Evolutionary conservation across 495 filamentous ascomycete species (phyloP), one percentile per base, ranked within the genome.

Genomic region (Neurospora hispaniola): DNA sequence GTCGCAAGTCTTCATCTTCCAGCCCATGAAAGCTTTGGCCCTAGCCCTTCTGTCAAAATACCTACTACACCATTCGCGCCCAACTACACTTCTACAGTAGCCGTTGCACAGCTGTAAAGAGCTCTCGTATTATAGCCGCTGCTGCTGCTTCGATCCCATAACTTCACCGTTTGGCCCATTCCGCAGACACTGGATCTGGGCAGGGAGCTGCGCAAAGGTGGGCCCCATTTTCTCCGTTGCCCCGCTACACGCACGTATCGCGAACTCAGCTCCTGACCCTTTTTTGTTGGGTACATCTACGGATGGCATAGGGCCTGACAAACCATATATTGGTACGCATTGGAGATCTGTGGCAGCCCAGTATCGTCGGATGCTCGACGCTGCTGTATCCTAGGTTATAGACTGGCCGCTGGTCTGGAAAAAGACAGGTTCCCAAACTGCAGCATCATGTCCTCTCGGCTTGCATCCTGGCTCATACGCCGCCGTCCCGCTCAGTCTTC

Each of bases 361-460:
- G 54, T 31, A 62, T 62, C 54, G 31, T 31, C 54, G 23, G 54
- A 23, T 62, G 23, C 23, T 62, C 11, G 23, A 62, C 12, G 54
- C 54, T 31, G 48, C 48, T 59, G 48, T 59, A 59, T 59, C 23
- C 23, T 16, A 27, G 48, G 48, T 59, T 59, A 62, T 62, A 62
- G 23, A 62, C 48, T 23, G 54, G 23, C 54, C 23, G 23, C 54
- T 62, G 54, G 31, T 62, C 54, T 62, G 54, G 12, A 62, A 62
- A 62, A 31, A 2, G 27, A 31, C 5, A 4, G 20, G 54, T 12
- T 23, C 23, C 12, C 23, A 16, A 66, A 66, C 54, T 35, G 54
- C 20, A 23, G n/a, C 46, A 70, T 69, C 20, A 79, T 79, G 77
- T 72, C 74, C 71, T 69, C 69, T 11, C 42, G 71, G 7, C 20